Base-by-base conservation (phyloP, 306 rosid species). In the Mucuna pruriens region DNA sequence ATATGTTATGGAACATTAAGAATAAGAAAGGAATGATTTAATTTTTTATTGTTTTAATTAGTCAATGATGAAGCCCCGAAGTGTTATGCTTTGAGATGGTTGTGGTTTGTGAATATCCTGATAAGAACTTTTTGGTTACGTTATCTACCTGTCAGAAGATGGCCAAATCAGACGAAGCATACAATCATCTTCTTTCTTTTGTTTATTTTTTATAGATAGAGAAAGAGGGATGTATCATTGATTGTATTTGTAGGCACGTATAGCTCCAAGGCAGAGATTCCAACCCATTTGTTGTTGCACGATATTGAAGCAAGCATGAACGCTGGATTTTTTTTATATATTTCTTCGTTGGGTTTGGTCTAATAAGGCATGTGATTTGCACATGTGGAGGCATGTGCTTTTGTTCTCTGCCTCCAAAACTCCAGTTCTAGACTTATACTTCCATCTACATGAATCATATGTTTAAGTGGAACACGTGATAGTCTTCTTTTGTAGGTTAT, bases 241-340 rank as follows among this genome's bases (percentile, higher is more conserved):
- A 62, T 19, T 19, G 67, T 79, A 17, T 29, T 71, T 71, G 63
- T 22, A 20, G 17, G 71, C 81, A 60, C 23, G n/a, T 51, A 57
- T 75, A 81, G 29, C 86, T 86, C 86, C 83, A 72, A 83, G 80
- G 76, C 67, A 82, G 87, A 83, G 84, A 72, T 85, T 49, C 17
- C 7, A 25, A 17, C 34, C 48, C 54, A 82, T 45, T 81, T 9
- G 79, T 85, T 39, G 76, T 69, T 33, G 90, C 82, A 84, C 22
- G 70, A 49, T 75, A 36, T 52, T 75, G 86, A 86, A 87, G 86
- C n/a, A 83, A 87, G 20, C 67, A 25, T 16, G 55, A 62, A 46
- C 23, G 55, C 34, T 26, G 52, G 62, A 39, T 5, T 29, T 36
- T 12, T 9, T 62, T 23, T 9, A n/a, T 26, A 17, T 48, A 15